Evolutionary conservation across 352 stramenopile genomes (phyloP), one percentile per base, ranked within the genome.

Genomic region (Globisporangium ultimum): DNA sequence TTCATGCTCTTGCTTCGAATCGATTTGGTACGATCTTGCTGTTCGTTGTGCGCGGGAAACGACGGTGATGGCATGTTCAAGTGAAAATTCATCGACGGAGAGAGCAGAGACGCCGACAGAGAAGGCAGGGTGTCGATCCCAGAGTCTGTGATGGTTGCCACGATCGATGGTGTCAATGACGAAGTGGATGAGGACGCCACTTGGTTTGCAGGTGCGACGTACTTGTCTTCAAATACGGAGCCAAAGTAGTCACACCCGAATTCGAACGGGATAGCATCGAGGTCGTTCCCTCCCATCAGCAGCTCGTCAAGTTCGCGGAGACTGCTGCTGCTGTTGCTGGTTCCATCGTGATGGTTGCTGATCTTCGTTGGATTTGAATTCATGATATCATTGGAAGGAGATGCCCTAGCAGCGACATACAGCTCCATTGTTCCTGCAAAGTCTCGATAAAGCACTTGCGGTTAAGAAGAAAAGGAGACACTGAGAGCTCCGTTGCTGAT

Each of bases 291-390:
- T 15, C 67, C 61, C 53, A 78, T 61, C 48, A 78, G 53, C 15
- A 78, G 48, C 48, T 78, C 70, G 42, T 78, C 70, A 17, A 78
- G 61, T 42, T 73, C 70, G 14, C 70, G 64, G 28, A 73, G 61
- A 21, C 49, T 55, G 51, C 28, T 63, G 48, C 24, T n/a, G n/a
- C n/a, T n/a, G n/a, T n/a, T n/a, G n/a, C n/a, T n/a, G n/a, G n/a
- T 57, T 49, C 34, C 17, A 17, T 55, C 11, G 47, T 28, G 12
- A 34, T 61, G 22, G 21, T 24, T 38, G 41, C 38, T 51, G n/a
- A 10, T 40, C 36, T 48, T 38, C 42, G 5, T 32, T 2, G 24
- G 24, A 32, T 32, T 59, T 4, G 43, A 38, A 46, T 11, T 55
- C 11, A 21, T 55, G 34, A 17, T 55, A 15, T 21, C 28, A 40